phyloP scores from a whole-genome alignment of 192 early-diverging fungal genomes.

The Umbelopsis vinacea region DNA sequence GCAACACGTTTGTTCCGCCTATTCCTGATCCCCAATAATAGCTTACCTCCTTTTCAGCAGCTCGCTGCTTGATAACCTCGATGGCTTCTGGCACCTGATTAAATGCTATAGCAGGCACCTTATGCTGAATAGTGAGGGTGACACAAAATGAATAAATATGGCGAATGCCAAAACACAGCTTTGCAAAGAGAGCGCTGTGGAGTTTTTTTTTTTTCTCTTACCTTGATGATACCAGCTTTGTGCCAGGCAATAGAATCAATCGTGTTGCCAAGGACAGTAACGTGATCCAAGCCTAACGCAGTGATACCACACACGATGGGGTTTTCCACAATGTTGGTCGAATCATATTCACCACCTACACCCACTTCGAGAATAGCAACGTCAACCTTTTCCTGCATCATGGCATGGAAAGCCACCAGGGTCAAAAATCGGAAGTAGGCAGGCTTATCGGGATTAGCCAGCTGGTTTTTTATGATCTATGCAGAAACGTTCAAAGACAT shows the following conservation, averaged over 20 bases:
- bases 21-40: too few relatives aligned
- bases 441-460: conserved; percentile 55
- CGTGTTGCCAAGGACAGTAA: conserved; percentile 69
- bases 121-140: conserved; percentile 32
- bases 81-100: conserved; percentile 73
- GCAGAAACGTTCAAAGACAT: too few relatives aligned
- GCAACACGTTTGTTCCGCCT: too few relatives aligned
- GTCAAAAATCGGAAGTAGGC: conserved; percentile 93
- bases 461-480: conserved; percentile 10
- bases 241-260: conserved; percentile 82
- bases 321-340: conserved; percentile 75
- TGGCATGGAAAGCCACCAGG: conserved; percentile 86
- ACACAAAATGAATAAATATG: conserved; percentile 10
- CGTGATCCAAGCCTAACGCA: conserved; percentile 81
- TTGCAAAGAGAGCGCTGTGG: not conserved
- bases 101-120: conserved; percentile 73
- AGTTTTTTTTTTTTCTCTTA: conserved; percentile 18
- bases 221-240: conserved; percentile 86
- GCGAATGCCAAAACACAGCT: not conserved
- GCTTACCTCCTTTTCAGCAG: conserved; percentile 67
- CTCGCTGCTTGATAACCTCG: conserved; percentile 67
- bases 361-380: conserved; percentile 84
- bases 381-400: conserved; percentile 82
- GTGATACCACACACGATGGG: conserved; percentile 84
- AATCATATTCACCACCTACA: conserved; percentile 84